Conservation (phyloP, 345 rosid species). For the Xanthoceras sorbifolium region DNA sequence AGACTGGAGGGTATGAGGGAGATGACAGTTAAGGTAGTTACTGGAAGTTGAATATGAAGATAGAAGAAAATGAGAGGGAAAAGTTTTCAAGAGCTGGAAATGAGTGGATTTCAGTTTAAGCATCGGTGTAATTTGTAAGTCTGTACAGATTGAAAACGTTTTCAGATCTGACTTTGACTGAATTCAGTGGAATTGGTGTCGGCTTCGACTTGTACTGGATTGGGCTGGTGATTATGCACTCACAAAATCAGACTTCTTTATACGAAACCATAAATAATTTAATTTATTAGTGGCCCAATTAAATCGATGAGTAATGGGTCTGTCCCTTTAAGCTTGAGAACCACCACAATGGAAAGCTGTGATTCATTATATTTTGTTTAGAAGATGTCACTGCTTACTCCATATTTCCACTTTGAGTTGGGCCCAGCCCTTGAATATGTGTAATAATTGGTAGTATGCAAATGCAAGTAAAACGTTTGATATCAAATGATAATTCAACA, state of each 20-base stretch:
- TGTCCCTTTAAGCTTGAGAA: not conserved
- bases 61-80: constrained; percentile 7
- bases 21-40: constrained; percentile 40
- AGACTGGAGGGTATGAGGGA: constrained; percentile 29
- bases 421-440: not conserved
- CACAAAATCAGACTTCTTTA: too few relatives aligned
- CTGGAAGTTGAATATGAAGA: constrained; percentile 27
- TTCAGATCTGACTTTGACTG: too few relatives aligned
- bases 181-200: too few relatives aligned
- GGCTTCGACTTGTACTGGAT: too few relatives aligned
- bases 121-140: constrained; percentile 7
- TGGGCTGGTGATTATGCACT: too few relatives aligned
- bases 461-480: not conserved
- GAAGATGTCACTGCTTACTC: not conserved
- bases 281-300: not conserved
- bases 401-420: not conserved
- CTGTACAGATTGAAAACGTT: not conserved
- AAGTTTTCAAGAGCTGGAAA: constrained; percentile 16
- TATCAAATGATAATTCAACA: too few relatives aligned
- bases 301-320: not conserved
- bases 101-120: constrained; percentile 16
- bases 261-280: not conserved
- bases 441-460: not conserved
- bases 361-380: too few relatives aligned
- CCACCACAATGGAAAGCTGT: not conserved